Evolutionary conservation across 1,284 basidiomycete genomes (phyloP).

Genomic region (Baeospora myosura): DNA sequence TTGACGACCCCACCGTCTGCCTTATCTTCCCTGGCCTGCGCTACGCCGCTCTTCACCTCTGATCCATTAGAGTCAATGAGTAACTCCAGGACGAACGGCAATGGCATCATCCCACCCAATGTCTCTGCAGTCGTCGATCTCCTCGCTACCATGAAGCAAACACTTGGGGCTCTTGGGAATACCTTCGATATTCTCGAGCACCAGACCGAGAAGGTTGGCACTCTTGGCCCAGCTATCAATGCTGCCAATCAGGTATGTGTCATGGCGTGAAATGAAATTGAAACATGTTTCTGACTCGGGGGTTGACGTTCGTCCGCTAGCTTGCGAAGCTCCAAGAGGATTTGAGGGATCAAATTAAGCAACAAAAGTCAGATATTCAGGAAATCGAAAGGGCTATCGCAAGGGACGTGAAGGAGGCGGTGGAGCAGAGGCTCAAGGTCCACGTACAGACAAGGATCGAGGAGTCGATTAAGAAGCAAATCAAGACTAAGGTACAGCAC

Average conservation of each 20-base stretch:
- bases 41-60: background rate
- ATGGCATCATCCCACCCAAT: slow-evolving; percentile 26
- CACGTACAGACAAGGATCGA: slow-evolving; percentile 31
- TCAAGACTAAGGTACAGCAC: slow-evolving; percentile 1
- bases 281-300: no score
- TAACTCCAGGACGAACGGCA: background rate
- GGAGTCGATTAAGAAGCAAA: slow-evolving; percentile 20
- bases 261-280: background rate
- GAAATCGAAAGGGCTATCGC: slow-evolving; percentile 27
- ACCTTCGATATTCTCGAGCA: slow-evolving; percentile 38
- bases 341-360: slow-evolving; percentile 29
- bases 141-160: slow-evolving; percentile 35
- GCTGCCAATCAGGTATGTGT: slow-evolving; percentile 33
- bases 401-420: slow-evolving; percentile 29
- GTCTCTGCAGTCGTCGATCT: slow-evolving; percentile 33
- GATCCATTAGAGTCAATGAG: background rate
- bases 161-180: slow-evolving; percentile 28
- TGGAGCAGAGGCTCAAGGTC: slow-evolving; percentile 30
- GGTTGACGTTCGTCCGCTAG: slow-evolving; percentile 18
- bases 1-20: background rate
- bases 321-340: slow-evolving; percentile 29
- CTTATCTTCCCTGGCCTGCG: background rate
- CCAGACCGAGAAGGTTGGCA: slow-evolving; percentile 36
- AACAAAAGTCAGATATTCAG: slow-evolving; percentile 31
- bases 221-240: slow-evolving; percentile 36